Conservation (phyloP, 2,329 filamentous ascomycete genomes). For the Aspergillus jensenii region DNA sequence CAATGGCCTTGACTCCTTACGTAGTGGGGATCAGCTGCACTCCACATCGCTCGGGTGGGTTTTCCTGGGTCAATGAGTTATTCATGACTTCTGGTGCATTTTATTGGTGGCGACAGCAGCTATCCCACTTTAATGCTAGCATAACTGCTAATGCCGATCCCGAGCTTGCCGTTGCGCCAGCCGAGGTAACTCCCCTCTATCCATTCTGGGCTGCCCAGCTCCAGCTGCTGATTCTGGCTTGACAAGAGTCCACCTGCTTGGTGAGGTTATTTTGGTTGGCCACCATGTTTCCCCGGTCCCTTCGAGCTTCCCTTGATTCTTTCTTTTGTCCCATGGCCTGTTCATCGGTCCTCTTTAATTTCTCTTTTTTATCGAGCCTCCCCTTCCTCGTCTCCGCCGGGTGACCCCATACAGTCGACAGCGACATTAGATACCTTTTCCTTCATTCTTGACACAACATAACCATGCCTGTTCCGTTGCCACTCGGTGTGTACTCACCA, state of each 20-base stretch:
- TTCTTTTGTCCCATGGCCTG: background rate
- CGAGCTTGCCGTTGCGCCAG: no score
- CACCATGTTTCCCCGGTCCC: background rate
- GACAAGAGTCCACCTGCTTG: background rate
- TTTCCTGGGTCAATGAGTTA: no score
- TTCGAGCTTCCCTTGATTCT: background rate
- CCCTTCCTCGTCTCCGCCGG: background rate
- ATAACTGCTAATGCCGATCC: no score
- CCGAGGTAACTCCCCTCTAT: background rate
- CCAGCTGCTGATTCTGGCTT: background rate
- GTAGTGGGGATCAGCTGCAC: background rate
- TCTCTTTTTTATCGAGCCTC: background rate
- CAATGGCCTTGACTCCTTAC: no score
- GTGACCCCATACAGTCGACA: background rate
- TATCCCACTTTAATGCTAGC: no score
- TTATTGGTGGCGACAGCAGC: no score
- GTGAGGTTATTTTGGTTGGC: background rate
- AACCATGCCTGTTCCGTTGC: slow-evolving; percentile 7
- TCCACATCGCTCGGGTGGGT: background rate
- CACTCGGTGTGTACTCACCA: slow-evolving; percentile 1
- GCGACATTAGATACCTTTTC: background rate
- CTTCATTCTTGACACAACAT: background rate
- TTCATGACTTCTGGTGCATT: no score
- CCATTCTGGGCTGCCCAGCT: background rate
- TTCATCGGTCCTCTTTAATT: background rate